Conservation (phyloP, 768 basidiomycete genomes). For the Mycena indigotica region DNA sequence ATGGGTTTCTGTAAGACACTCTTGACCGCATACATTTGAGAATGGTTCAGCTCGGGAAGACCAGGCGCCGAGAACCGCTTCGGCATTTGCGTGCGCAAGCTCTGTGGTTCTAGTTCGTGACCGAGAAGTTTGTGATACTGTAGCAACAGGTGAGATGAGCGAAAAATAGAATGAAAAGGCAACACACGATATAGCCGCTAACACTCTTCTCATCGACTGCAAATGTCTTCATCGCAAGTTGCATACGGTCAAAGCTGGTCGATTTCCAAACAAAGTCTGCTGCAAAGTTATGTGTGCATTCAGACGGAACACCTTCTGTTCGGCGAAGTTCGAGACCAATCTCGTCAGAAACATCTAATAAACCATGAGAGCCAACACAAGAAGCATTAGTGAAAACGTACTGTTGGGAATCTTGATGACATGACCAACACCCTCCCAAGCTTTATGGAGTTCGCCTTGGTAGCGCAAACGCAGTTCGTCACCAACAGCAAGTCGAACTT, state of each 20-base stretch:
- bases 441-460: constrained; percentile 83
- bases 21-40: constrained; percentile 99
- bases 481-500: constrained; percentile 94
- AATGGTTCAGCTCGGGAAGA: constrained; percentile 97
- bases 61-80: constrained; percentile 97
- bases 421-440: constrained; percentile 97
- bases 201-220: constrained; percentile 99
- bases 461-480: constrained; percentile 93
- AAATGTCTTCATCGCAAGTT: constrained; percentile 99
- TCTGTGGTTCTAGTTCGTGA: constrained; percentile 95
- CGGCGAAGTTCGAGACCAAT: constrained; percentile 90
- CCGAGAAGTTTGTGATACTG: constrained; percentile 99
- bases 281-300: constrained; percentile 91
- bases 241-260: constrained; percentile 99
- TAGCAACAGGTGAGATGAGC: constrained; percentile 8
- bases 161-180: constrained; percentile 1
- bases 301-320: constrained; percentile 90
- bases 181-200: constrained; percentile 93
- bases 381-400: constrained; percentile 41
- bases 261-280: constrained; percentile 99
- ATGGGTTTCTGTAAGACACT: constrained; percentile 97
- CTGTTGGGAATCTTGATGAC: constrained; percentile 99
- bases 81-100: constrained; percentile 89
- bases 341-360: constrained; percentile 93
- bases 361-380: constrained; percentile 14